phyloP scores from a whole-genome alignment of 441 rosid species.

The Erodium texanum region DNA sequence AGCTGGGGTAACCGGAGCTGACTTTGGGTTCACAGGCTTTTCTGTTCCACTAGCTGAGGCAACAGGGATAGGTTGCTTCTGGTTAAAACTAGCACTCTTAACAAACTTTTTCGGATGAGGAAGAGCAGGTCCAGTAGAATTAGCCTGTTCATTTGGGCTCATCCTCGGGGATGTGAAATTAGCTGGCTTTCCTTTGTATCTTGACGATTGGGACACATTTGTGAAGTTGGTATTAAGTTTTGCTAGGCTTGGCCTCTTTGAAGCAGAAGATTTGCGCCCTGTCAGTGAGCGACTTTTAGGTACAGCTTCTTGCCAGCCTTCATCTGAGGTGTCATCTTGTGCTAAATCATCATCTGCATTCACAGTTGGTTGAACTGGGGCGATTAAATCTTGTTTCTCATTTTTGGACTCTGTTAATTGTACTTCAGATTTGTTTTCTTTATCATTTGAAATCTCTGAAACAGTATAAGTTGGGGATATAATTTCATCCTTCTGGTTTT shows the following conservation, averaged over 20 bases:
- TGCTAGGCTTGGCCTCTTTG: slow-evolving; percentile 75
- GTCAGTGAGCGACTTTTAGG: slow-evolving; percentile 67
- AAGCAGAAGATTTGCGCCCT: slow-evolving; percentile 55
- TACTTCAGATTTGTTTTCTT: slow-evolving; percentile 57
- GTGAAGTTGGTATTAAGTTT: slow-evolving; percentile 86
- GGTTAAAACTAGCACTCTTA: slow-evolving; percentile 74
- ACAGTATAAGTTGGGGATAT: slow-evolving; percentile 26
- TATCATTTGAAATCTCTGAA: slow-evolving; percentile 49
- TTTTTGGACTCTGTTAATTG: slow-evolving; percentile 39
- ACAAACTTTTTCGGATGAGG: slow-evolving; percentile 45
- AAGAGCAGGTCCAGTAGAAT: slow-evolving; percentile 39
- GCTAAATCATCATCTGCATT: slow-evolving; percentile 25
- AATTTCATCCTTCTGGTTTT: slow-evolving; percentile 55
- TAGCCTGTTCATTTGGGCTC: slow-evolving; percentile 40
- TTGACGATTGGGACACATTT: slow-evolving; percentile 60
- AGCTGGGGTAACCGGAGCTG: slow-evolving; percentile 48
- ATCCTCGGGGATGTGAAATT: slow-evolving; percentile 60
- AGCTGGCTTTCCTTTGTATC: slow-evolving; percentile 53
- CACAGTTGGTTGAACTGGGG: slow-evolving; percentile 29
- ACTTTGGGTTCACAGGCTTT: slow-evolving; percentile 37
- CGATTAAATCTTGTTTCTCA: slow-evolving; percentile 42
- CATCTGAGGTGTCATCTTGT: slow-evolving; percentile 49
- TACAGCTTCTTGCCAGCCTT: slow-evolving; percentile 89
- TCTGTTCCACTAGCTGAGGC: slow-evolving; percentile 37
- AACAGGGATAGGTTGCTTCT: slow-evolving; percentile 37